A percentile compares a stretch with the other conserved stretches of the same genome.
These are phyloP conservation scores for Manihot esculenta DNA, from an alignment of 441 rosid species.

Conservation along the genomic window DNA sequence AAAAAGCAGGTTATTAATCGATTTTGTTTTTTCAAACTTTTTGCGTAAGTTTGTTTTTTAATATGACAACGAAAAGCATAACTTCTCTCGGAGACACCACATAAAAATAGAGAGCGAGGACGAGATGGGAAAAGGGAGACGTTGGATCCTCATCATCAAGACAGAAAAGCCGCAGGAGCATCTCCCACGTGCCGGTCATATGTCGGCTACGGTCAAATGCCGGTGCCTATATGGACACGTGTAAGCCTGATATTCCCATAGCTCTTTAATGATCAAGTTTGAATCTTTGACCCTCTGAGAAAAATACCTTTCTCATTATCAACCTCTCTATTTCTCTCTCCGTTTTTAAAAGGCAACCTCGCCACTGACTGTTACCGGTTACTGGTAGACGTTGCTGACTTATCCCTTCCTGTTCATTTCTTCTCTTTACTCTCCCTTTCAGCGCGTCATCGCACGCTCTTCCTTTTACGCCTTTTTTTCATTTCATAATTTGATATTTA, in stretches of 20 bases:
- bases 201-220: constrained; percentile 78
- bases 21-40: too few relatives aligned
- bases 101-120: too few relatives aligned
- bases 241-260: constrained; percentile 35
- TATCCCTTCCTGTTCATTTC: background rate
- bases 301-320: too few relatives aligned
- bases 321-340: too few relatives aligned
- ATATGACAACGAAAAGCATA: too few relatives aligned
- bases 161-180: constrained; percentile 16
- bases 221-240: constrained; percentile 72
- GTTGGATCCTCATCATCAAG: constrained; percentile 30
- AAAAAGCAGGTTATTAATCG: too few relatives aligned
- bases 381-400: constrained; percentile 46
- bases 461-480: too few relatives aligned
- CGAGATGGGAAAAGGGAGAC: constrained; percentile 24
- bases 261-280: constrained; percentile 27
- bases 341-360: constrained; percentile 7
- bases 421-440: background rate
- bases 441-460: constrained; percentile 4
- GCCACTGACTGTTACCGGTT: constrained; percentile 22
- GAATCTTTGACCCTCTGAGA: constrained; percentile 67
- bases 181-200: constrained; percentile 47
- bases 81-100: too few relatives aligned
- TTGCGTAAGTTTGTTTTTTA: too few relatives aligned
- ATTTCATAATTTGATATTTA: too few relatives aligned